Conservation (phyloP, 2,329 filamentous ascomycete genomes). For the Cladosporium sp. region DNA sequence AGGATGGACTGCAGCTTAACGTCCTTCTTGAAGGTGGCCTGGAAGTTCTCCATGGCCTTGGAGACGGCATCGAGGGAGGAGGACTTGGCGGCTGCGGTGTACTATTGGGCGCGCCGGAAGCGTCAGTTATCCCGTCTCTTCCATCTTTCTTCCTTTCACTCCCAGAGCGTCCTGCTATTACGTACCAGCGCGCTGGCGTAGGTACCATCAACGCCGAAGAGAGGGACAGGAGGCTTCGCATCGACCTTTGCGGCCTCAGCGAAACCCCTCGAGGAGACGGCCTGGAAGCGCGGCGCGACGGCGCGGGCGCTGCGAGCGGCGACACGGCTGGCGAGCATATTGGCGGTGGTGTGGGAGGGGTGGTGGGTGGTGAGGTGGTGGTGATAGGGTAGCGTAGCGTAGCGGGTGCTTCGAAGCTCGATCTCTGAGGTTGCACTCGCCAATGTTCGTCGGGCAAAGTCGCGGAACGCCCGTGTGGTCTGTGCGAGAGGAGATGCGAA, state of each 20-base stretch:
- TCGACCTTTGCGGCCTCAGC: slow-evolving; percentile 63
- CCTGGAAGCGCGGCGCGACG: slow-evolving; percentile 58
- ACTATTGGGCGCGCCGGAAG: slow-evolving; percentile 56
- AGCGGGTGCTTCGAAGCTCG: slow-evolving; percentile 16
- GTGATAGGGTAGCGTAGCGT: slow-evolving; percentile 12
- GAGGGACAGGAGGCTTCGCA: slow-evolving; percentile 81
- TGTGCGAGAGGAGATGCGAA: background rate
- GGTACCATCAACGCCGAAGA: slow-evolving; percentile 96
- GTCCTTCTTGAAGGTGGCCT: slow-evolving; percentile 75
- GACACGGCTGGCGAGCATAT: slow-evolving; percentile 59
- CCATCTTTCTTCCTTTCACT: slow-evolving; percentile 13
- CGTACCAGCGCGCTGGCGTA: slow-evolving; percentile 98
- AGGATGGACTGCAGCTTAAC: slow-evolving; percentile 76
- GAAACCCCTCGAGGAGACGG: slow-evolving; percentile 66
- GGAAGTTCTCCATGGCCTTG: slow-evolving; percentile 72
- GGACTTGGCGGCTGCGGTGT: slow-evolving; percentile 91
- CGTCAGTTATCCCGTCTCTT: slow-evolving; percentile 17
- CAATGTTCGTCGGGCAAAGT: slow-evolving; percentile 17
- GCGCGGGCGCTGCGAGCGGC: slow-evolving; percentile 59
- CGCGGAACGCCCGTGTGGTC: background rate
- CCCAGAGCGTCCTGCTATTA: slow-evolving; percentile 1
- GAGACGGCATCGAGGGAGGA: slow-evolving; percentile 81
- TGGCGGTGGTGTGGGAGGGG: slow-evolving; percentile 29
- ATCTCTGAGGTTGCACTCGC: slow-evolving; percentile 11
- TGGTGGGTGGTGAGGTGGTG: slow-evolving; percentile 10